Base-by-base conservation (phyloP, 257 asterid species). In the Handroanthus guayacan region DNA sequence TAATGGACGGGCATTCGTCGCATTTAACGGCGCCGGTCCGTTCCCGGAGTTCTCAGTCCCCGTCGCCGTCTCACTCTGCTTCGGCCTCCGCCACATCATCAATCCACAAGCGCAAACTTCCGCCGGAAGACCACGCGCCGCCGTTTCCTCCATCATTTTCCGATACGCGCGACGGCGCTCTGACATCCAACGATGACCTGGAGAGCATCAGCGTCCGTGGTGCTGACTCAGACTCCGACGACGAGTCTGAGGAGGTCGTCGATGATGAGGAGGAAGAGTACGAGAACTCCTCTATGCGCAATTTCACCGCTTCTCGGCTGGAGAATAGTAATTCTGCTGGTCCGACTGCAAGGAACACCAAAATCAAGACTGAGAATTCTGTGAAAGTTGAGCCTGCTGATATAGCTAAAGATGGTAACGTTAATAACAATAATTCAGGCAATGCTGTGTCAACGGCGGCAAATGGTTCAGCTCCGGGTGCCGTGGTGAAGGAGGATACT, bases 61-160 rank as follows among this genome's bases (percentile, higher is more conserved):
- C 96, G 76, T 95, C 99, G 31, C 99, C 99, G 2, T 93, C 99
- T 20, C 98, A 93, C 84, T 95, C 99, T n/a, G 97, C 98, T 13
- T 88, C 99, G 58, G 98, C 99, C 71, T 92, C 99, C 64, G 99
- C 96, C 79, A 91, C 97, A 54, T 95, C 99, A 12, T 88, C 98
- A 5, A 82, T 95, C 74, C 97, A 81, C 87, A 91, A 93, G 81
- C 97, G 99, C 43, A 92, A 94, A 84, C 80, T 87, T 54, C 86
- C 83, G 34, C 81, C 96, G 58, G 97, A 92, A 0, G 97, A 94
- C 82, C 97, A 82, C 86, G 96, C 91, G 62, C 97, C 93, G 68
- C 96, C 94, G 3, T 89, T 94, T 48, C 96, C 96, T 3, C 89
- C 97, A 20, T 87, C 97, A 20, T 86, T 93, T 72, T 91, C 97